Conservation (phyloP, 345 rosid species). For the Citrus unshiu region DNA sequence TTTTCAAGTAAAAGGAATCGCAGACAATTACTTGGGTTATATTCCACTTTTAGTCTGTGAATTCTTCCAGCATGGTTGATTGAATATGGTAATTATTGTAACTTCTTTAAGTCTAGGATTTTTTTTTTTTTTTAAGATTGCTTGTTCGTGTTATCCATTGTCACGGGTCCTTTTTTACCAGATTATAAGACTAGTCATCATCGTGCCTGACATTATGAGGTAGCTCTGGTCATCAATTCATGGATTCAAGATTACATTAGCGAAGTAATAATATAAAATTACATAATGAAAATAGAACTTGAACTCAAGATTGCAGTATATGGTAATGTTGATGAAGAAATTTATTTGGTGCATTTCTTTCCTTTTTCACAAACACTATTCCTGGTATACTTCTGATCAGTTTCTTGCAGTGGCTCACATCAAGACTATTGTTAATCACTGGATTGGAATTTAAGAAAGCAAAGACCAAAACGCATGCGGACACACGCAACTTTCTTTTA, state of each 20-base stretch:
- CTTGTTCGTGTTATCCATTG: background rate
- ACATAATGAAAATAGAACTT: background rate
- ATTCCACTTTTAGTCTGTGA: constrained; percentile 3
- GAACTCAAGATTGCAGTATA: background rate
- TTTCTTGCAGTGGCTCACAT: background rate
- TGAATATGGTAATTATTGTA: background rate
- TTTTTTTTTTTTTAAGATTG: constrained; percentile 8
- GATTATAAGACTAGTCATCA: background rate
- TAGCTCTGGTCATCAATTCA: background rate
- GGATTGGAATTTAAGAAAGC: background rate
- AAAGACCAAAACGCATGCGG: background rate
- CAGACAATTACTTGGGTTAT: background rate
- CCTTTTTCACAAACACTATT: background rate
- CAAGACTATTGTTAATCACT: background rate
- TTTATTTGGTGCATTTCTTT: background rate
- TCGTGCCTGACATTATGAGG: background rate
- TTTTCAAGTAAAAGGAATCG: background rate
- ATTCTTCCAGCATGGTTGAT: background rate
- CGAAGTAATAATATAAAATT: background rate
- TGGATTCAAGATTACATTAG: background rate
- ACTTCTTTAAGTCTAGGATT: background rate
- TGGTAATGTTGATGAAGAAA: background rate
- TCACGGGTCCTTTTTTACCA: background rate
- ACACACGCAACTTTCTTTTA: background rate
- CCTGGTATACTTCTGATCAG: background rate